Conservation (phyloP, 139 green algal species). For the Auxenochlorella pyrenoidosa region DNA sequence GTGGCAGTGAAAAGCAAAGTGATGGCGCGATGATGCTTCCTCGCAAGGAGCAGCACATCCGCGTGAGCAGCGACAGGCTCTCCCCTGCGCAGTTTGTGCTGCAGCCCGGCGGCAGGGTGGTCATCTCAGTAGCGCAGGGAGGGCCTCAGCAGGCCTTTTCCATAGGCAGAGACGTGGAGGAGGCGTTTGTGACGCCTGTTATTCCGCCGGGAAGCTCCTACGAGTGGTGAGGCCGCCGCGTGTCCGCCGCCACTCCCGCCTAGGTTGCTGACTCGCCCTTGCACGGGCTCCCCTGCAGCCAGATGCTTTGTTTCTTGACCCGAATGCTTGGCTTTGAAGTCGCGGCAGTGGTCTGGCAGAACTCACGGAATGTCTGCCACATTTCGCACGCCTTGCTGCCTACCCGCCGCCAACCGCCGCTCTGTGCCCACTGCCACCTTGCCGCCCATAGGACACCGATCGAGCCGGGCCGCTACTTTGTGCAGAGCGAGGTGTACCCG, state of each 20-base stretch:
- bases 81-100: not conserved
- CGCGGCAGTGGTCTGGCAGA: too few species aligned
- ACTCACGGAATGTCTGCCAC: too few species aligned
- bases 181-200: not conserved
- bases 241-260: too few species aligned
- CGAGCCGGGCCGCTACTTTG: conserved; percentile 12
- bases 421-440: too few species aligned
- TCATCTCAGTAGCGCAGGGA: conserved; percentile 18
- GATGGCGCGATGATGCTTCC: conserved; percentile 31
- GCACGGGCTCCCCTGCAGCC: not conserved
- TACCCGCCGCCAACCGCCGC: not conserved
- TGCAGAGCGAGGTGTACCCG: conserved; percentile 34
- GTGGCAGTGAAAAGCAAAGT: not conserved
- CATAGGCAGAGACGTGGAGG: conserved; percentile 21
- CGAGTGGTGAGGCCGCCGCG: conserved; percentile 17
- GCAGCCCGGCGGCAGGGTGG: not conserved
- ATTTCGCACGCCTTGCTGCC: too few species aligned
- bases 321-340: too few species aligned
- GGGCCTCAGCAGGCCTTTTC: conserved; percentile 31
- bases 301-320: not conserved
- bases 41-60: not conserved
- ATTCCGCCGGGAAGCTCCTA: conserved; percentile 27
- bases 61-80: not conserved
- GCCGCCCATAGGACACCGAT: not conserved
- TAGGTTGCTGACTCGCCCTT: not conserved